A percentile compares a stretch with the other conserved stretches of the same genome.
Evolutionary conservation across 768 basidiomycete genomes (phyloP).

Genomic region (Cystobasidiopsis lactophilus): DNA sequence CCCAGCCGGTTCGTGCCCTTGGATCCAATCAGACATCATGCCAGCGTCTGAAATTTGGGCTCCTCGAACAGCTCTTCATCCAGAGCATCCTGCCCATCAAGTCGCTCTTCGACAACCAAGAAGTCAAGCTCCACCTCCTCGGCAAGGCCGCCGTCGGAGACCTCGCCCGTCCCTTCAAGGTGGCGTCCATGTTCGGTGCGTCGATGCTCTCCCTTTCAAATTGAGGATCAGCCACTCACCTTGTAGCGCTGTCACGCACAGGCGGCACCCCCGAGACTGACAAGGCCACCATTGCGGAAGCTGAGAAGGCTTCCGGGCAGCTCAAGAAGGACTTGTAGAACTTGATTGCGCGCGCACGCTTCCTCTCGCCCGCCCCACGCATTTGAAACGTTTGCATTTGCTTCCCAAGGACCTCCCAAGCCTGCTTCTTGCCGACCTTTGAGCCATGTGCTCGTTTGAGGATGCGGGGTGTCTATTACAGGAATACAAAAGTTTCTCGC

Average conservation of each 20-base stretch:
- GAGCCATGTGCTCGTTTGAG: no score
- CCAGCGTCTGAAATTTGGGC: background rate
- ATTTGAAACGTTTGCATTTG: no score
- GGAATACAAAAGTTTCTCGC: no score
- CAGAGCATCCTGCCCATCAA: conserved; percentile 86
- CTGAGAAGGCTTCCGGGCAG: background rate
- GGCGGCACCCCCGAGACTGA: background rate
- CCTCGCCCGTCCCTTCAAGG: conserved; percentile 73
- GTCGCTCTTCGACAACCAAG: conserved; percentile 50
- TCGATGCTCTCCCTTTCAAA: background rate
- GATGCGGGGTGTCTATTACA: no score
- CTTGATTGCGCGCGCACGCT: no score
- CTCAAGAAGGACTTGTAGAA: background rate
- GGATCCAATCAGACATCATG: no score
- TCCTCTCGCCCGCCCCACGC: no score
- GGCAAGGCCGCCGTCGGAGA: conserved; percentile 63
- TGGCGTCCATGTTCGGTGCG: conserved; percentile 40
- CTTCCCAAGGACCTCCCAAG: no score
- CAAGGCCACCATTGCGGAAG: background rate
- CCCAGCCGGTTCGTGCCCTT: conserved; percentile 51
- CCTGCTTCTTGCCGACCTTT: no score
- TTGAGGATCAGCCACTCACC: background rate
- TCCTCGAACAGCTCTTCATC: conserved; percentile 25
- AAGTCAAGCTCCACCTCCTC: conserved; percentile 51
- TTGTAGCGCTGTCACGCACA: background rate